These are phyloP conservation scores for Flueggea neowawraea DNA, from an alignment of 441 rosid species.

Conservation along the genomic window DNA sequence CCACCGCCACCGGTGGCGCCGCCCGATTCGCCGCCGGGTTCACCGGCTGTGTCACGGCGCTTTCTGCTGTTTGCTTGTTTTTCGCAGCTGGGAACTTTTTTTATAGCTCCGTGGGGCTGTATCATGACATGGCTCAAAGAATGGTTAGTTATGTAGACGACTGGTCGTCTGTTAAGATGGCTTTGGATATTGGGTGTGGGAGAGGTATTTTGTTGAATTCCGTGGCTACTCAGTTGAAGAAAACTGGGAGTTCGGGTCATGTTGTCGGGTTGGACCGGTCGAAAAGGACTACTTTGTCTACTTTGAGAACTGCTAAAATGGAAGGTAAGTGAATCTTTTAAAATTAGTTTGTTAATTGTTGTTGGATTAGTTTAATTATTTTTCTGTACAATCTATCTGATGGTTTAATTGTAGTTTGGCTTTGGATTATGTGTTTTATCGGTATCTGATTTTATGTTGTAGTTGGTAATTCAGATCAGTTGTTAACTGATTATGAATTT, in stretches of 20 bases:
- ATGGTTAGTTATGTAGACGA: slow-evolving; percentile 78
- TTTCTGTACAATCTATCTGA: background rate
- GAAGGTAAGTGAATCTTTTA: slow-evolving; percentile 68
- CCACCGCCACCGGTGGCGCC: slow-evolving; percentile 27
- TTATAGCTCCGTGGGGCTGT: slow-evolving; percentile 71
- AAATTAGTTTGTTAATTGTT: background rate
- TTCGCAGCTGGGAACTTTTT: slow-evolving; percentile 81
- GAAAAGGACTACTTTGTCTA: slow-evolving; percentile 75
- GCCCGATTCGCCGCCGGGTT: slow-evolving; percentile 77
- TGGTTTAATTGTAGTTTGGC: too few species aligned
- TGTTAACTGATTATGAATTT: too few species aligned
- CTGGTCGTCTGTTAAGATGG: slow-evolving; percentile 85
- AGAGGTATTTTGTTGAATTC: slow-evolving; percentile 82
- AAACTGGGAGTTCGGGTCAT: slow-evolving; percentile 89
- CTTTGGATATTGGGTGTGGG: slow-evolving; percentile 92
- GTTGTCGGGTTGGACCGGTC: slow-evolving; percentile 92
- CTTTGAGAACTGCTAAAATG: slow-evolving; percentile 81
- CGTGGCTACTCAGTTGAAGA: slow-evolving; percentile 96
- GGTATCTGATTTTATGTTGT: too few species aligned
- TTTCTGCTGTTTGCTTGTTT: slow-evolving; percentile 72
- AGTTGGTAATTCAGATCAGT: too few species aligned
- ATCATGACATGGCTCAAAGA: slow-evolving; percentile 87
- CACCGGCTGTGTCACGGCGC: slow-evolving; percentile 64
- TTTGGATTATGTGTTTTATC: too few species aligned
- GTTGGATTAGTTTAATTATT: background rate